Evolutionary conservation across 208 protist species (phyloP), one percentile per base, ranked within the genome.

Genomic region (Trypanosoma lewisi): DNA sequence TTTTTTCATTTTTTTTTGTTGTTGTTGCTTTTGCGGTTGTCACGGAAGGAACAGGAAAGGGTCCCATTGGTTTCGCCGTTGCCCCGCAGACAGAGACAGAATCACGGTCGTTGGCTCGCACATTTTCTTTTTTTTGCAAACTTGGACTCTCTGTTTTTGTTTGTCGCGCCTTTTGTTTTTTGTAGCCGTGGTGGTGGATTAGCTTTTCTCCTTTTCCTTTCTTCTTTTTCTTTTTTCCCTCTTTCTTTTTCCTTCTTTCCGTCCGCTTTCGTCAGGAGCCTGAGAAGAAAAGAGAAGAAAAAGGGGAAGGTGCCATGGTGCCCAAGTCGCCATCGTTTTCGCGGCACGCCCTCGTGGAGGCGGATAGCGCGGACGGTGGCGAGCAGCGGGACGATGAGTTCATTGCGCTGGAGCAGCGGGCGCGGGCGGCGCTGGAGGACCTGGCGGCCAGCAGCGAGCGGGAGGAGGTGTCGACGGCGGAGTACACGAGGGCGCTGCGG

Each of bases 381-480:
- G 34, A 34, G 28, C 42, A 12, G n/a, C 27, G 14, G 23, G 51
- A 41, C 19, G 74, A 83, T 16, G 70, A 64, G 50, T 73, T 59
- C 11, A 81, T 87, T 30, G 69, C 78, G 28, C 48, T 91, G 16
- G 88, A 94, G 75, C 71, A 66, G 17, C 63, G 61, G 47, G 91
- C 88, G 25, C 75, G 88, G 0, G 54, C 64, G 34, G 88, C 82
- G 27, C 65, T 96, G 48, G 88, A 95, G 78, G 62, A 58, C 17
- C 86, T 96, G 49, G 76, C 85, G 0, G 71, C 59, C 17, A 73
- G 79, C n/a, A 80, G 82, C 47, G 71, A 54, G 16, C 67, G 65
- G 44, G 63, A 78, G 14, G 74, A 85, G 54, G 48, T 70, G 16
- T 56, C 62, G 30, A 63, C 87, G 50, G 64, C 69, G 14, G 78